A percentile compares a stretch with the other conserved stretches of the same genome.
Conservation (phyloP, 164 flowering plant species). For the Cinnamomum micranthum region DNA sequence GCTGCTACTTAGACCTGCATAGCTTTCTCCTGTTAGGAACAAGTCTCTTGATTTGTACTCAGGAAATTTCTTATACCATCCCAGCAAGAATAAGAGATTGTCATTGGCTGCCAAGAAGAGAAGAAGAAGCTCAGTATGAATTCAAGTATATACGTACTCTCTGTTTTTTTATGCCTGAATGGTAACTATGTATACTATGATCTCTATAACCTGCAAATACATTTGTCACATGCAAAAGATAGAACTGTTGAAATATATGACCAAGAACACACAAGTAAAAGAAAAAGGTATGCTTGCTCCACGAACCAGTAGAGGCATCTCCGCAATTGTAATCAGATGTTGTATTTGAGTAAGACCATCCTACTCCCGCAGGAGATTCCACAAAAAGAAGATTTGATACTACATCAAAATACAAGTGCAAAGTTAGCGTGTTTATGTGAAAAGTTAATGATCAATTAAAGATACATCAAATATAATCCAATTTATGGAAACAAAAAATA, state of each 20-base stretch:
- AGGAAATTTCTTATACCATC: slow-evolving; percentile 84
- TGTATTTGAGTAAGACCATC: slow-evolving; percentile 97
- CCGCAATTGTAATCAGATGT: slow-evolving; percentile 69
- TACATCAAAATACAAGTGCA: slow-evolving; percentile 20
- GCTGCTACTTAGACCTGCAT: slow-evolving; percentile 62
- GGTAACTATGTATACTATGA: too few relatives aligned
- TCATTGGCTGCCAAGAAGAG: slow-evolving; percentile 63
- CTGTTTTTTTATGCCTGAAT: too few relatives aligned
- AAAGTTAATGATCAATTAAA: neutral
- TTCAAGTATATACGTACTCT: neutral
- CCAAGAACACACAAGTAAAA: neutral
- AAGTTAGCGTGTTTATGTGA: neutral
- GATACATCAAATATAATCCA: neutral
- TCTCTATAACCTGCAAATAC: too few relatives aligned
- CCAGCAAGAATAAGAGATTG: slow-evolving; percentile 59
- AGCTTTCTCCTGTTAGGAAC: slow-evolving; percentile 94
- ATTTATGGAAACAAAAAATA: neutral
- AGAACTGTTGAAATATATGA: too few relatives aligned
- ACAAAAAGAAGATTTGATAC: slow-evolving; percentile 91
- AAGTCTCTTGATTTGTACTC: slow-evolving; percentile 53
- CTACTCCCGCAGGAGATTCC: slow-evolving; percentile 98
- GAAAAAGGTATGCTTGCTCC: neutral
- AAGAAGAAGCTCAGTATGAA: slow-evolving; percentile 3
- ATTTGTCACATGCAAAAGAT: too few relatives aligned
- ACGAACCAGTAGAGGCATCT: slow-evolving; percentile 72